Evolutionary conservation across 148 eudicot genomes (phyloP).

Genomic region (Fagopyrum homotropicum): DNA sequence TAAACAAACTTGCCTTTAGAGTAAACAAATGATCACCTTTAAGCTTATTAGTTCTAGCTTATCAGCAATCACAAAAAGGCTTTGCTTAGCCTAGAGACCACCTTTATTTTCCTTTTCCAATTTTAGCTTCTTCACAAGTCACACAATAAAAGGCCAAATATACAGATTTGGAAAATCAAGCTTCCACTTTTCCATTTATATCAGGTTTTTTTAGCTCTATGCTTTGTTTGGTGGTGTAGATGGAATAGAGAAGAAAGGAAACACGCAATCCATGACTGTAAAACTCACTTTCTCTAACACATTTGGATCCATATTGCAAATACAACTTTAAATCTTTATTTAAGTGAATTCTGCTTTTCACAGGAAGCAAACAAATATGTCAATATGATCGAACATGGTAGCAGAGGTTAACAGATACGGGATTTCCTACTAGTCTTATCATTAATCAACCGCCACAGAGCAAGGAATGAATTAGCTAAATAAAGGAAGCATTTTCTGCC

Average conservation of each 20-base stretch:
- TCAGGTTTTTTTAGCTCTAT: not conserved
- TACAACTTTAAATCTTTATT: not conserved
- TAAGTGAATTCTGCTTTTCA: not conserved
- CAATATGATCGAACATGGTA: not conserved
- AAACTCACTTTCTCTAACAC: constrained; percentile 4
- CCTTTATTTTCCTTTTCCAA: not conserved
- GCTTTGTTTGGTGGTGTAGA: not conserved
- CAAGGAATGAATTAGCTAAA: not conserved
- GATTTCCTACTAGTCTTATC: constrained; percentile 2
- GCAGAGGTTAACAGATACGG: not conserved
- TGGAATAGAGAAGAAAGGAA: not conserved
- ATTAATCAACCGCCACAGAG: not conserved
- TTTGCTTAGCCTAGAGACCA: constrained; percentile 3
- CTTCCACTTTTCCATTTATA: not conserved
- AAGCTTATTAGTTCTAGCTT: not conserved
- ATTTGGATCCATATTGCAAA: not conserved
- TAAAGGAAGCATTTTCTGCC: constrained; percentile 1
- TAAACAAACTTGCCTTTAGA: not conserved
- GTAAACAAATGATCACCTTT: constrained; percentile 1
- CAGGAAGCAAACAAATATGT: constrained; percentile 5
- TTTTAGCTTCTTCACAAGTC: not conserved
- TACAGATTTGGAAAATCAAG: not conserved
- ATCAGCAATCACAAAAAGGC: not conserved
- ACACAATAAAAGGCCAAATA: not conserved
- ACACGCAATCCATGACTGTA: not conserved